A percentile compares a stretch with the other conserved stretches of the same genome.
phyloP scores from a whole-genome alignment of 768 basidiomycete species.

The Collybia mongolica region DNA sequence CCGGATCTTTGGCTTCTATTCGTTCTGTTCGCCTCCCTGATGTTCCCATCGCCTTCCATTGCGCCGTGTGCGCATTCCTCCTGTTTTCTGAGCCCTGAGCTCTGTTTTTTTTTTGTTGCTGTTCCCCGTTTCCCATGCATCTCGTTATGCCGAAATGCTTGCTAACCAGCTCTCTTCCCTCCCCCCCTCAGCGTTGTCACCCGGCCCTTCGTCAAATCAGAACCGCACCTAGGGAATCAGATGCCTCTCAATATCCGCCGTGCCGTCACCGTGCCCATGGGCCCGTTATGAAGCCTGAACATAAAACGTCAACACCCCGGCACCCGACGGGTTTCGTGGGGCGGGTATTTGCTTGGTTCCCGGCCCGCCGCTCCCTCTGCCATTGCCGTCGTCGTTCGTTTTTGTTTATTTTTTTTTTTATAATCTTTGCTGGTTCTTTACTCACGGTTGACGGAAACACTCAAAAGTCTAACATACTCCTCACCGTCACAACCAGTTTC shows the following conservation, averaged over 20 bases:
- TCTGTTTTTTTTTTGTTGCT: constrained; percentile 12
- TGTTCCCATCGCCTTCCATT: background rate
- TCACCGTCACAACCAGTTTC: too few species aligned
- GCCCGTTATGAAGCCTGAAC: too few species aligned
- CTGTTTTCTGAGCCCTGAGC: background rate
- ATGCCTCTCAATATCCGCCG: constrained; percentile 55
- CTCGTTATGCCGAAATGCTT: background rate
- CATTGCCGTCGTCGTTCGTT: too few species aligned
- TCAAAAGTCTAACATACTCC: too few species aligned
- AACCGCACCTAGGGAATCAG: constrained; percentile 53
- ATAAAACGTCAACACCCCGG: too few species aligned
- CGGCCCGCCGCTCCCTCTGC: too few species aligned
- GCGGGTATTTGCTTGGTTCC: too few species aligned
- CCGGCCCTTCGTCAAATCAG: constrained; percentile 56
- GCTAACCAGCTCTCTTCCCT: constrained; percentile 11
- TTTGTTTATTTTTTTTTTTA: too few species aligned
- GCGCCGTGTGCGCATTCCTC: background rate
- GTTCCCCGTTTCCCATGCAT: constrained; percentile 5
- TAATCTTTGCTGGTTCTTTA: too few species aligned
- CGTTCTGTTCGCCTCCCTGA: background rate
- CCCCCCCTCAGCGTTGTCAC: constrained; percentile 44
- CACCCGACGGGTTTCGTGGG: too few species aligned
- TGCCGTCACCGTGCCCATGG: background rate
- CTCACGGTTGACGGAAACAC: too few species aligned
- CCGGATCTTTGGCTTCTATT: background rate